phyloP scores from a whole-genome alignment of 2,329 filamentous ascomycete genomes.

The Cordyceps farinosa region DNA sequence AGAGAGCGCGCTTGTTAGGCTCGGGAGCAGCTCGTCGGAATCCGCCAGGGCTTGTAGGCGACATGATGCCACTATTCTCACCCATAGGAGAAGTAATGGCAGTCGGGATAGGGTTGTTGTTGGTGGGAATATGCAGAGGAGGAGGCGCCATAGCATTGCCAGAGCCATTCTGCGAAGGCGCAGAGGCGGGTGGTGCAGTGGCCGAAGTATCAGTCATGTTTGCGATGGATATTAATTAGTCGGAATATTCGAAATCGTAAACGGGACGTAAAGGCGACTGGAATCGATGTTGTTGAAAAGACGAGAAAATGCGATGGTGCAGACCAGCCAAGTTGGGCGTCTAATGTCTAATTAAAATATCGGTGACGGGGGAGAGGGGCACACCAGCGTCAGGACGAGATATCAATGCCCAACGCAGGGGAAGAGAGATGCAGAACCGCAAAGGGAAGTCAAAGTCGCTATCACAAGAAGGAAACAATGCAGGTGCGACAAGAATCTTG shows the following conservation, averaged over 20 bases:
- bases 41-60: slow-evolving; percentile 75
- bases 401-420: slow-evolving; percentile 14
- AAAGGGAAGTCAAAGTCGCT: background rate
- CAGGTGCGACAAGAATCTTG: background rate
- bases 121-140: slow-evolving; percentile 89
- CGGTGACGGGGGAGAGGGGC: slow-evolving; percentile 18
- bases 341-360: slow-evolving; percentile 18
- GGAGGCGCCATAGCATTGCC: slow-evolving; percentile 62
- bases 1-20: slow-evolving; percentile 96
- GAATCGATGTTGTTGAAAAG: background rate
- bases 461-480: slow-evolving; percentile 5
- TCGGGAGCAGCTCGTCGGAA: slow-evolving; percentile 92
- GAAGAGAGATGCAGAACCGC: slow-evolving; percentile 10
- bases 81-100: slow-evolving; percentile 84
- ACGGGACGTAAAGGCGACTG: background rate
- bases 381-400: slow-evolving; percentile 17
- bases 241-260: slow-evolving; percentile 7
- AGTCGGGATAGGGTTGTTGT: slow-evolving; percentile 91
- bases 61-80: slow-evolving; percentile 67
- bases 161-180: slow-evolving; percentile 55
- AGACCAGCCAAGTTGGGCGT: slow-evolving; percentile 9
- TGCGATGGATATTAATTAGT: slow-evolving; percentile 17
- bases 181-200: slow-evolving; percentile 70
- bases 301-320: background rate
- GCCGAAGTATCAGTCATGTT: slow-evolving; percentile 47